Evolutionary conservation across 768 basidiomycete species (phyloP), one percentile per base, ranked within the genome.

Genomic region (Mycena kentingensis): DNA sequence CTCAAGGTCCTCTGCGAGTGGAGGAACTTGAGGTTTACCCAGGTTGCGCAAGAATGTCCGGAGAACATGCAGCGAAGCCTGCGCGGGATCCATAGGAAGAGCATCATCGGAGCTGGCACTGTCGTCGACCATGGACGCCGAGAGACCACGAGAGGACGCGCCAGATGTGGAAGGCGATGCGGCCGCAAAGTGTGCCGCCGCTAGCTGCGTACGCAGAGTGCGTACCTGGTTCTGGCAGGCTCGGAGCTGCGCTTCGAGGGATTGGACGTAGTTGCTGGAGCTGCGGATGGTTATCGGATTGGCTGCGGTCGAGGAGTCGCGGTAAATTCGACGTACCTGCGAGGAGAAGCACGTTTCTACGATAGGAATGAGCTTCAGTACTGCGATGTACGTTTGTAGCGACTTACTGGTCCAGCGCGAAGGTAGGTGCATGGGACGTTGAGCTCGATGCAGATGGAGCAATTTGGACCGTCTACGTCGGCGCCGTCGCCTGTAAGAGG

Each of bases 401-500:
- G n/a, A 24, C 46, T 5, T 19, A 54, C 52, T 19, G 46, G n/a
- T 1, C 46, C 24, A 2, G n/a, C 28, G 8, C 47, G 45, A 8
- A 48, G 21, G 26, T 54, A 54, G 11, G 52, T 54, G 44, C 52
- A 54, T 3, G 47, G 46, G 3, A 54, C 10, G 21, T 54, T 42
- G 13, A 39, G 29, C 24, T 54, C 52, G 15, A 48, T 19, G n/a
- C 52, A 54, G 6, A 46, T 54, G 18, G 45, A 39, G 39, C 52
- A 54, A 11, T 19, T 22, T 18, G 42, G 38, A 3, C 46, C 52
- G n/a, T 31, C 37, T 22, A 42, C 18, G 29, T 54, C 38, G 4
- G 52, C 47, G 22, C 52, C 52, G 16, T 54, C 46, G 39, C 52
- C 52, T 52, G n/a, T n/a, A n/a, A n/a, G n/a, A n/a, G n/a, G n/a